Conservation (phyloP, 257 asterid species). For the Perilla frutescens region DNA sequence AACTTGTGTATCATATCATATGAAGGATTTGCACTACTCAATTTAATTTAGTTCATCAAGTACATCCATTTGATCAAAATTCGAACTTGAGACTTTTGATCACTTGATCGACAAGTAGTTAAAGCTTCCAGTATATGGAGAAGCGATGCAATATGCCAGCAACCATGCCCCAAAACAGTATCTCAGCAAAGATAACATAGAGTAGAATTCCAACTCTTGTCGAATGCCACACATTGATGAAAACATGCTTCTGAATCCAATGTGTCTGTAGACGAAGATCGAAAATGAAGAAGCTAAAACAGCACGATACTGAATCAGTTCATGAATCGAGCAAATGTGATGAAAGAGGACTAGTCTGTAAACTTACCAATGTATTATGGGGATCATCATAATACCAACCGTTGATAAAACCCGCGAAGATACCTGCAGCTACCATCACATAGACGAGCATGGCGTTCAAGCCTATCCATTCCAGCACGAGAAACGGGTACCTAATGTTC, state of each 20-base stretch:
- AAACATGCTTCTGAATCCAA: conserved; percentile 82
- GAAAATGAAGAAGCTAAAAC: too few relatives aligned
- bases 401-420: conserved; percentile 75
- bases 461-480: conserved; percentile 81
- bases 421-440: conserved; percentile 78
- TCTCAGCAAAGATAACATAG: conserved; percentile 75
- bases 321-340: too few relatives aligned
- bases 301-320: too few relatives aligned
- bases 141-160: conserved; percentile 61
- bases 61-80: neutral
- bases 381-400: conserved; percentile 83
- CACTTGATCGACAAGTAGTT: neutral
- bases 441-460: conserved; percentile 89
- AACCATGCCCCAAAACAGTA: conserved; percentile 68
- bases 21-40: neutral
- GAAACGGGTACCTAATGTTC: conserved; percentile 51
- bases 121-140: conserved; percentile 77
- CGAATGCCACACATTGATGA: conserved; percentile 70
- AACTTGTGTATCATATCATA: too few relatives aligned
- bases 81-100: too few relatives aligned
- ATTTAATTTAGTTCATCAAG: neutral
- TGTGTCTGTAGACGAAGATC: conserved; percentile 43
- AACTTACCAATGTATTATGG: conserved; percentile 65
- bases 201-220: conserved; percentile 67
- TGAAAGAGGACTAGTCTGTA: neutral